phyloP scores from a whole-genome alignment of 305 asterid genomes.

The Fraxinus nigra region DNA sequence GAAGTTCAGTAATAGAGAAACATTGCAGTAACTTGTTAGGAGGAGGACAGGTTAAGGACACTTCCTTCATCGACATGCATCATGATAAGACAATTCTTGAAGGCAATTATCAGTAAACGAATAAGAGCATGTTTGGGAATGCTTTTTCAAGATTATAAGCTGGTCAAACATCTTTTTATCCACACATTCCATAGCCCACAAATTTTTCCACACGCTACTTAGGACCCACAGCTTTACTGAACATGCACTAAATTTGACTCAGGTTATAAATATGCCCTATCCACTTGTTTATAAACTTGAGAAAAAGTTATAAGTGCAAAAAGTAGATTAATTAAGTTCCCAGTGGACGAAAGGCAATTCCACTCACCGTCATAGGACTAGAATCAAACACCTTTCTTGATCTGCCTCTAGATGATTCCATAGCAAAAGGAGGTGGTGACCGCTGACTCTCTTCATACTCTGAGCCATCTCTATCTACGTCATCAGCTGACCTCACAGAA shows the following conservation, averaged over 20 bases:
- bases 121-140: neutral
- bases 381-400: constrained; percentile 56
- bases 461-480: constrained; percentile 59
- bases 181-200: neutral
- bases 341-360: neutral
- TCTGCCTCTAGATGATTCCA: constrained; percentile 73
- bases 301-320: neutral
- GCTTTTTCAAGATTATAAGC: neutral
- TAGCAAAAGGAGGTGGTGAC: constrained; percentile 68
- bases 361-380: constrained; percentile 70
- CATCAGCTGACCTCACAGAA: constrained; percentile 66
- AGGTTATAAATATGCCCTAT: neutral
- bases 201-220: neutral
- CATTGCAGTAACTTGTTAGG: neutral
- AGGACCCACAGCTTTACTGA: neutral
- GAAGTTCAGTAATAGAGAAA: neutral
- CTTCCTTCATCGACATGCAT: constrained; percentile 12
- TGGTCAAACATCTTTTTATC: neutral
- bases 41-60: neutral
- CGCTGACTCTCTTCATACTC: constrained; percentile 63
- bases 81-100: neutral
- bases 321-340: constrained; percentile 5
- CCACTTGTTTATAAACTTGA: neutral
- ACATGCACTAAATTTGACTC: neutral
- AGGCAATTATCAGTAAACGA: constrained; percentile 14